A percentile compares a stretch with the other conserved stretches of the same genome.
Conservation (phyloP, 2,329 filamentous ascomycete genomes). For the Paecilomyces sp. region DNA sequence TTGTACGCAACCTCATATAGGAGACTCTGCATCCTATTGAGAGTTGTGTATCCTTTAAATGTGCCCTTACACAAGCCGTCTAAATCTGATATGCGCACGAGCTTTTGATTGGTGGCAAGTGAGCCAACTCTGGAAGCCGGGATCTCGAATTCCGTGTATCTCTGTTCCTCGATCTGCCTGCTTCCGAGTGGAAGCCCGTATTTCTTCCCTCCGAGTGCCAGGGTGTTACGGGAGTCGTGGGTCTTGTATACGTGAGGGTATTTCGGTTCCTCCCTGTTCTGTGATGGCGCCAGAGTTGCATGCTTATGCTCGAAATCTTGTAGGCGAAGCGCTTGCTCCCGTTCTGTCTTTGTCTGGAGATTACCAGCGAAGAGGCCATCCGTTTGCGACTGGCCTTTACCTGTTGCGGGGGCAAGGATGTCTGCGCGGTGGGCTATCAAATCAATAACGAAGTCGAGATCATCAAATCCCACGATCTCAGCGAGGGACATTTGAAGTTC, state of each 20-base stretch:
- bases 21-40: slow-evolving; percentile 97
- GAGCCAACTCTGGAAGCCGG: slow-evolving; percentile 75
- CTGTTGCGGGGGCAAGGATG: slow-evolving; percentile 45
- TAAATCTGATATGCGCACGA: slow-evolving; percentile 72
- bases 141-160: slow-evolving; percentile 84
- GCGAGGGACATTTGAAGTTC: slow-evolving; percentile 86
- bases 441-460: slow-evolving; percentile 87
- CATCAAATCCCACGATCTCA: slow-evolving; percentile 86
- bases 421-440: slow-evolving; percentile 71
- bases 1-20: slow-evolving; percentile 93
- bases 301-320: slow-evolving; percentile 81
- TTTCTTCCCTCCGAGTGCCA: slow-evolving; percentile 71
- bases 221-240: slow-evolving; percentile 75
- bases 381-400: slow-evolving; percentile 26
- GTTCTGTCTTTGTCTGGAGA: slow-evolving; percentile 67
- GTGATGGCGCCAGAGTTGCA: slow-evolving; percentile 61
- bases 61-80: slow-evolving; percentile 87
- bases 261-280: slow-evolving; percentile 61
- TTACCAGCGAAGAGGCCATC: slow-evolving; percentile 44
- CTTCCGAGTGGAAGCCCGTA: slow-evolving; percentile 76
- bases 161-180: slow-evolving; percentile 61
- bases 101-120: slow-evolving; percentile 63
- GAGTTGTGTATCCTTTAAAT: slow-evolving; percentile 84
- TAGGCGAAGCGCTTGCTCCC: slow-evolving; percentile 68
- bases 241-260: slow-evolving; percentile 93